Percentiles rank a stretch among this genome's conserved stretches.
Conservation (phyloP, 371 early-diverging fungal species). For the Apophysomyces sp. region DNA sequence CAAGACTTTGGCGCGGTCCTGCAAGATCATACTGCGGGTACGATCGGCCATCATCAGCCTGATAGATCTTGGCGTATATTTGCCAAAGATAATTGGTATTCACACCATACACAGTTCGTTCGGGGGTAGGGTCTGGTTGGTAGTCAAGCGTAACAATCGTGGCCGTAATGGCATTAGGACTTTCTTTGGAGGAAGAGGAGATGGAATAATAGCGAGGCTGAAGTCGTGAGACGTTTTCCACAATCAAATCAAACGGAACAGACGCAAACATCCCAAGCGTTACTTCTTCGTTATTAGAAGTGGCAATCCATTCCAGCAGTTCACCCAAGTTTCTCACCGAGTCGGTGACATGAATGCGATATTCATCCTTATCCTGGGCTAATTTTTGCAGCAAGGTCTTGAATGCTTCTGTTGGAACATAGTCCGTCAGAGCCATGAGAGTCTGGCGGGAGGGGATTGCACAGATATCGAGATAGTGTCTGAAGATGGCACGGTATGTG, state of each 20-base stretch:
- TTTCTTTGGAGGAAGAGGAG: slow-evolving; percentile 79
- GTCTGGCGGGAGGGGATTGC: slow-evolving; percentile 67
- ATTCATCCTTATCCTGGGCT: slow-evolving; percentile 75
- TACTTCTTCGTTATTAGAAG: slow-evolving; percentile 19
- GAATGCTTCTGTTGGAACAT: slow-evolving; percentile 60
- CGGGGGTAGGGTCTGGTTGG: slow-evolving; percentile 50
- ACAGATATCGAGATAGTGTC: slow-evolving; percentile 89
- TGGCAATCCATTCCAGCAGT: slow-evolving; percentile 47
- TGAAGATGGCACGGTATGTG: slow-evolving; percentile 83
- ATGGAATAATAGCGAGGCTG: slow-evolving; percentile 95
- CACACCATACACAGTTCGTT: slow-evolving; percentile 69
- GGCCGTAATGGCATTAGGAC: slow-evolving; percentile 71
- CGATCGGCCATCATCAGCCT: slow-evolving; percentile 31
- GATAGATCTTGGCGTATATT: slow-evolving; percentile 36
- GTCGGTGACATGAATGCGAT: slow-evolving; percentile 61
- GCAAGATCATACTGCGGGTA: slow-evolving; percentile 47
- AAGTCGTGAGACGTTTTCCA: slow-evolving; percentile 81
- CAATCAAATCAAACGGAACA: slow-evolving; percentile 73
- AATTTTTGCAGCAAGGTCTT: slow-evolving; percentile 52
- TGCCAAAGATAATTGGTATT: slow-evolving; percentile 73
- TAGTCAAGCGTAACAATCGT: slow-evolving; percentile 91
- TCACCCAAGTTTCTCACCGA: slow-evolving; percentile 69
- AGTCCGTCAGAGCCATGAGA: slow-evolving; percentile 56
- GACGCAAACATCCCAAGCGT: slow-evolving; percentile 31
- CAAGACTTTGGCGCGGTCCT: slow-evolving; percentile 54